Conservation (phyloP, 1,139 yeast genomes). For the Saccharomyces pastorianus region DNA sequence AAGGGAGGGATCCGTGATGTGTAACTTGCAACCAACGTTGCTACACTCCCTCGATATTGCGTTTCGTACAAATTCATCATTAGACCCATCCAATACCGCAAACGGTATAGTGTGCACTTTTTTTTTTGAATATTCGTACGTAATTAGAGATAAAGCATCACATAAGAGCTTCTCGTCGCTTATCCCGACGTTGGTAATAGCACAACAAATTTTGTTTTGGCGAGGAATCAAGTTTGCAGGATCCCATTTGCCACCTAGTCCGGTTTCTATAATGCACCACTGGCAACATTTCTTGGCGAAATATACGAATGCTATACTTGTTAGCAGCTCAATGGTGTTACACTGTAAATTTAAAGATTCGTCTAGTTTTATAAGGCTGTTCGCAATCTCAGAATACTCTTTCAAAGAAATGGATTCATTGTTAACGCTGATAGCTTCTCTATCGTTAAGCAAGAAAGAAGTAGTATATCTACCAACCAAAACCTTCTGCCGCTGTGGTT, state of each 20-base stretch:
- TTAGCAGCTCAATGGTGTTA: conserved; percentile 77
- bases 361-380: conserved; percentile 31
- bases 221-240: conserved; percentile 65
- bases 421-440: conserved; percentile 68
- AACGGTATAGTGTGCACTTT: no score
- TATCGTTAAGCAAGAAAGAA: conserved; percentile 66
- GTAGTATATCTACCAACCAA: conserved; percentile 67
- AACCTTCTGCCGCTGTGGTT: conserved; percentile 20
- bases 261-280: conserved; percentile 79
- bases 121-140: conserved; percentile 25
- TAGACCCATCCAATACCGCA: not conserved
- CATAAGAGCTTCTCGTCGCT: conserved; percentile 81
- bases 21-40: conserved; percentile 19
- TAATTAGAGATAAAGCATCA: conserved; percentile 51
- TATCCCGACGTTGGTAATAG: conserved; percentile 73
- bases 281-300: conserved; percentile 54
- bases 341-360: conserved; percentile 44
- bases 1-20: conserved; percentile 26
- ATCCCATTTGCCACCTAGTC: conserved; percentile 80
- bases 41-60: not conserved
- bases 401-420: conserved; percentile 44
- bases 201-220: conserved; percentile 47
- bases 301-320: conserved; percentile 77
- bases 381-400: conserved; percentile 42
- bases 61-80: not conserved